Conservation (phyloP, 2,329 filamentous ascomycete species). For the Epichloe glyceriae region DNA sequence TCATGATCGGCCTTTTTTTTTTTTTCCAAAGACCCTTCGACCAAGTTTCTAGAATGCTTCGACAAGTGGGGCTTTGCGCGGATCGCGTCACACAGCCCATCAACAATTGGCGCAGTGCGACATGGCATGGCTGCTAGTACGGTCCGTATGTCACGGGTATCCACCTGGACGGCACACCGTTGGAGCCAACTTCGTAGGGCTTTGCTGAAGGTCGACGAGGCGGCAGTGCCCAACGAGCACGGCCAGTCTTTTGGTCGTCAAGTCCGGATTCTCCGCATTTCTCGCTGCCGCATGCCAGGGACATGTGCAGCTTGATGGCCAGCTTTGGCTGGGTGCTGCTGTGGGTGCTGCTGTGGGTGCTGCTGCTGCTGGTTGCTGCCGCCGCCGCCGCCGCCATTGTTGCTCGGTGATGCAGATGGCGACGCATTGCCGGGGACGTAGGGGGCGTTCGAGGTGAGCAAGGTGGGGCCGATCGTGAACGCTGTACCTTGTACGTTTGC, state of each 20-base stretch:
- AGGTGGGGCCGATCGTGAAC: conserved; percentile 27
- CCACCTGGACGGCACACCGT: conserved; percentile 50
- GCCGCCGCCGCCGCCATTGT: conserved; percentile 8
- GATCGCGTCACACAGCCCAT: background rate
- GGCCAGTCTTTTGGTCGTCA: conserved; percentile 54
- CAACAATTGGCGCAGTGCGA: background rate
- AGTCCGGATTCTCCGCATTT: conserved; percentile 60
- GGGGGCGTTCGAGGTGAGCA: conserved; percentile 15
- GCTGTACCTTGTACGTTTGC: conserved; percentile 54
- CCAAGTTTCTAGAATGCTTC: conserved; percentile 1
- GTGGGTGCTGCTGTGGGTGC: background rate
- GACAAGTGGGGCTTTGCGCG: background rate
- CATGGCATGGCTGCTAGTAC: conserved; percentile 8
- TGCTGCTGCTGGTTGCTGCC: background rate
- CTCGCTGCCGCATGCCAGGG: conserved; percentile 44
- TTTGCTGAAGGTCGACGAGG: conserved; percentile 43
- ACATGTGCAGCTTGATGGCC: conserved; percentile 19
- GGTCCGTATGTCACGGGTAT: conserved; percentile 21
- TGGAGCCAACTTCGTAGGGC: conserved; percentile 41
- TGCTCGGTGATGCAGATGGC: background rate
- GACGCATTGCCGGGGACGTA: background rate
- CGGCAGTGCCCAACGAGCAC: conserved; percentile 55
- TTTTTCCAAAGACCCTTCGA: background rate
- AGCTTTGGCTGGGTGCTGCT: conserved; percentile 16
- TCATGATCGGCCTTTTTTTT: background rate